Base-by-base conservation (phyloP, 2,329 filamentous ascomycete genomes). In the Colletotrichum liriopes region DNA sequence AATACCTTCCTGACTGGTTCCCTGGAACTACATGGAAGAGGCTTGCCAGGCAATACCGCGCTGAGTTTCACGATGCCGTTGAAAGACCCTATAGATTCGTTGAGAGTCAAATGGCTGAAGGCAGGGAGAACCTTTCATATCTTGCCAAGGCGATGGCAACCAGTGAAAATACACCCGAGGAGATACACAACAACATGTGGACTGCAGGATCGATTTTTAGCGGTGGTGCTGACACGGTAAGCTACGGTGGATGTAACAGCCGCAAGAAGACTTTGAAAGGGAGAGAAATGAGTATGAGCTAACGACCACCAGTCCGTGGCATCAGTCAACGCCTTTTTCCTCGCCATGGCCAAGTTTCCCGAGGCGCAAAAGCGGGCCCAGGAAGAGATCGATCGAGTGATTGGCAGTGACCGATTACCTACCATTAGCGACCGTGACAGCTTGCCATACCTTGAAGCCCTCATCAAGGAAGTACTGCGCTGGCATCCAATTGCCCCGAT, bases 401-500 rank as follows among this genome's bases (percentile, higher is more conserved):
- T 90, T 3, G 88, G 88, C 1, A 75, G 79, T 0, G 71, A 82
- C 26, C 82, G 88, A 3, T 81, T 84, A 14, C 88, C 88, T 0
- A 78, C 77, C 23, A 87, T 85, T 78, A 82, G 85, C 43, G 88
- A 91, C 75, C 81, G 82, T 37, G 78, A 81, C 0, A 77, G 80
- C 5, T 76, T 91, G 11, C 87, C 88, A 0, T 91, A 90, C 75
- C 77, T 90, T 41, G 82, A 83, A 35, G 86, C 86, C 1, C 82
- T 88, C 16, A 83, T 90, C 37, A 89, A 90, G 71, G 89, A 91
- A 74, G 83, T 86, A 2, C 78, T 90, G 12, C 83, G 89, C 2
- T 90, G 88, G 87, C 82, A 87, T 14, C 86, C 88, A 0, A 84
- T 88, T 0, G 83, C 84, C n/a, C 85, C 86, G 58, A 83, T 88